Percentiles rank a stretch among this genome's conserved stretches.
Evolutionary conservation across 345 rosid genomes (phyloP).

Genomic region (Eucalyptus tenuipes): DNA sequence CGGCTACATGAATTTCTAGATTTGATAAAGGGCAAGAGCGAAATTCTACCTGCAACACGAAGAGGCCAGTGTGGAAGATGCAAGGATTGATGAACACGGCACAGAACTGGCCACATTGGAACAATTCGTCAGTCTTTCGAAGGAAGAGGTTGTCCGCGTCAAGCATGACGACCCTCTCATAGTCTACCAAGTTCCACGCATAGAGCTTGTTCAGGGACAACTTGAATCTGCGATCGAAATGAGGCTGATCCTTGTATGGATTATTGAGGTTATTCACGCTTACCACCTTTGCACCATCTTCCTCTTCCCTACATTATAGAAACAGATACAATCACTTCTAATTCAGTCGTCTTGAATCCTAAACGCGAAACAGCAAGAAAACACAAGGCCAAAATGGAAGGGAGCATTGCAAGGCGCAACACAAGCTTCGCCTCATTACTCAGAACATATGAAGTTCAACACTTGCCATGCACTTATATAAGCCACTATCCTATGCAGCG

Average conservation of each 20-base stretch:
- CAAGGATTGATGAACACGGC: constrained; percentile 96
- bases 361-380: neutral
- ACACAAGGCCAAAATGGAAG: neutral
- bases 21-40: neutral
- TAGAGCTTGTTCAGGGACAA: constrained; percentile 85
- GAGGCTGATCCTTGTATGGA: constrained; percentile 56
- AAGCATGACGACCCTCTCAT: constrained; percentile 84
- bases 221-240: constrained; percentile 68
- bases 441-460: neutral
- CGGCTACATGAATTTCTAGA: neutral
- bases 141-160: constrained; percentile 92
- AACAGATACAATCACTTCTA: neutral
- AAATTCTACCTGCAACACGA: constrained; percentile 54
- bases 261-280: constrained; percentile 82
- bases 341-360: neutral
- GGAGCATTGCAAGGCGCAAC: neutral
- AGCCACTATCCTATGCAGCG: neutral
- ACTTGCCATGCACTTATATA: neutral
- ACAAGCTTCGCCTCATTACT: neutral
- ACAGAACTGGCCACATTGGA: constrained; percentile 93
- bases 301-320: constrained; percentile 40
- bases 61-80: constrained; percentile 96
- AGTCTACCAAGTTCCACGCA: constrained; percentile 77
- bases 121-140: constrained; percentile 68
- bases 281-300: constrained; percentile 78